phyloP scores from a whole-genome alignment of 225 moss, liverwort and hornwort species.

The Lunularia cruciata region DNA sequence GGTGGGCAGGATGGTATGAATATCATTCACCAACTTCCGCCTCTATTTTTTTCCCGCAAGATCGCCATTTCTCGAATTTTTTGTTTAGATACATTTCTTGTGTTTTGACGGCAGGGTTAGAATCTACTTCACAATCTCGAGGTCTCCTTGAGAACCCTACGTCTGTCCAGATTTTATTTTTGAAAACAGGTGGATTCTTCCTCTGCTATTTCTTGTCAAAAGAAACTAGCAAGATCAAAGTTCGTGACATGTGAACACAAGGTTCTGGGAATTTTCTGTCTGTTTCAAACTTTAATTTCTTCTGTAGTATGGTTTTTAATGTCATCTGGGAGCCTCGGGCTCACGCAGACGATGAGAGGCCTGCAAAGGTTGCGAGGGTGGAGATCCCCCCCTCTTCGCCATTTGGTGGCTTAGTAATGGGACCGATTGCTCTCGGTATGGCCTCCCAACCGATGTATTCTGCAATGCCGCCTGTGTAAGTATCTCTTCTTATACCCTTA shows the following conservation, averaged over 20 bases:
- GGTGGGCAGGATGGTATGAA: slow-evolving; percentile 64
- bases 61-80: slow-evolving; percentile 2
- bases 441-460: slow-evolving; percentile 85
- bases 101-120: slow-evolving; percentile 16
- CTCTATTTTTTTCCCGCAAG: slow-evolving; percentile 3
- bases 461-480: slow-evolving; percentile 91
- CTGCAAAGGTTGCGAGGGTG: slow-evolving; percentile 88
- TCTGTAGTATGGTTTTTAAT: slow-evolving; percentile 46
- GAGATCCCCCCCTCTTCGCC: slow-evolving; percentile 72
- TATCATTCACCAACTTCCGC: slow-evolving; percentile 4
- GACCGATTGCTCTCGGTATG: slow-evolving; percentile 79
- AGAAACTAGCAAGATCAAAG: background rate
- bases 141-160: slow-evolving; percentile 15
- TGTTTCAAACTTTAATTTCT: background rate
- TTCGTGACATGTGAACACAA: background rate
- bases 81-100: slow-evolving; percentile 10
- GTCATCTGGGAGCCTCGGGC: slow-evolving; percentile 67
- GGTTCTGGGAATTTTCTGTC: background rate
- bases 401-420: slow-evolving; percentile 73
- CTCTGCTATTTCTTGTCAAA: background rate
- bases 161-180: slow-evolving; percentile 14
- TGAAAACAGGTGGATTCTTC: background rate
- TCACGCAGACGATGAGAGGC: slow-evolving; percentile 90
- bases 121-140: slow-evolving; percentile 23
- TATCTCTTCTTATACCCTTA: slow-evolving; percentile 72